Conservation (phyloP, 495 filamentous ascomycete genomes). For the Podospora pseudocomata region DNA sequence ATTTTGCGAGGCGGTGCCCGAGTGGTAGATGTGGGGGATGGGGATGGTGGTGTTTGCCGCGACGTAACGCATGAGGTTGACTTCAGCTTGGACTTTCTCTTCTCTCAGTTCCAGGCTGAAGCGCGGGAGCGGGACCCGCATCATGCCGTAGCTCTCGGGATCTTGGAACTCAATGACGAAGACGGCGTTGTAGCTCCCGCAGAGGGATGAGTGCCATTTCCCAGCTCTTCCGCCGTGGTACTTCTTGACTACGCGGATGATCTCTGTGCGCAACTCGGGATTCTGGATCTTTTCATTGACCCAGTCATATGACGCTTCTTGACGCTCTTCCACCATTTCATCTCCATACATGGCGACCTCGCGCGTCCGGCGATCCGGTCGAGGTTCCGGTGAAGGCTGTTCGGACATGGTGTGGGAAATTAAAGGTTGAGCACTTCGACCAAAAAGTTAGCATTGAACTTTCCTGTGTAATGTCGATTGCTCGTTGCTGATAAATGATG, state of each 20-base stretch:
- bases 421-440: no score
- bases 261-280: not conserved
- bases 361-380: not conserved
- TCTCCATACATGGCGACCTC: not conserved
- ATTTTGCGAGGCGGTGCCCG: constrained; percentile 29
- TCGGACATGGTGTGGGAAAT: no score
- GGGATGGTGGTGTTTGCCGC: constrained; percentile 39
- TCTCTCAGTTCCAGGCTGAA: constrained; percentile 25
- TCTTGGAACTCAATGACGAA: constrained; percentile 11
- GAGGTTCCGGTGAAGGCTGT: no score
- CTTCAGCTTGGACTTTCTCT: constrained; percentile 43
- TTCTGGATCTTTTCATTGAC: not conserved
- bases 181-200: constrained; percentile 11
- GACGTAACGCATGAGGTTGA: constrained; percentile 43
- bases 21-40: constrained; percentile 38
- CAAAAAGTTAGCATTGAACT: no score
- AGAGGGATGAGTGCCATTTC: not conserved
- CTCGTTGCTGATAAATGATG: not conserved
- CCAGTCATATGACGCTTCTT: not conserved
- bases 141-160: not conserved
- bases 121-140: constrained; percentile 8
- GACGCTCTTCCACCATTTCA: not conserved
- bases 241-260: not conserved
- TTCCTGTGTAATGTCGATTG: no score
- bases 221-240: not conserved